These are phyloP conservation scores for Diplosphaera chodatii DNA, from an alignment of 139 green algal species.

Conservation along the genomic window DNA sequence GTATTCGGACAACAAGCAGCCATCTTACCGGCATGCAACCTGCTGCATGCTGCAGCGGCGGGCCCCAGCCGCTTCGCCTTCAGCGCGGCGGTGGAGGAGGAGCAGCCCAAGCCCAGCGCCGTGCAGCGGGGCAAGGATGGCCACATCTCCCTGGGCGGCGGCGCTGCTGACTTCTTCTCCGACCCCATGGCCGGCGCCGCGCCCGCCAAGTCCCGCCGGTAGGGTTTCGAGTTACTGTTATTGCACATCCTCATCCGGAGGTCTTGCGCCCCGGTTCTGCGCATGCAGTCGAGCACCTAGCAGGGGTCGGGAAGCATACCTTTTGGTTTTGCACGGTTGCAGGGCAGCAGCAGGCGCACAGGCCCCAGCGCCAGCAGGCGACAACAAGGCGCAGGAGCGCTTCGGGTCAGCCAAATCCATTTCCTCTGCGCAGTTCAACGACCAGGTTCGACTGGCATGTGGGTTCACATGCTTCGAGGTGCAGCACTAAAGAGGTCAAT, in stretches of 20 bases:
- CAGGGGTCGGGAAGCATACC: too few relatives aligned
- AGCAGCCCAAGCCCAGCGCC: constrained; percentile 16
- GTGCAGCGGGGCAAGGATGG: constrained; percentile 74
- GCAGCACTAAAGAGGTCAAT: too few relatives aligned
- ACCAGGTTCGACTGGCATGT: constrained; percentile 15
- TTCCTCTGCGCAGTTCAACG: constrained; percentile 54
- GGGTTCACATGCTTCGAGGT: too few relatives aligned
- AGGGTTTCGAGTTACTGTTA: too few relatives aligned
- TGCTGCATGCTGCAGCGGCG: constrained; percentile 13
- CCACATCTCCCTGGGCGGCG: constrained; percentile 55
- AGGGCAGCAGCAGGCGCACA: neutral
- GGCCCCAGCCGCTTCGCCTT: constrained; percentile 57
- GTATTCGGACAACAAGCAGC: too few relatives aligned
- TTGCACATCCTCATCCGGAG: too few relatives aligned
- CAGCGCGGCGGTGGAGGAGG: constrained; percentile 36
- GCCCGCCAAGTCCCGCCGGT: neutral
- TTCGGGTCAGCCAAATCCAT: constrained; percentile 90
- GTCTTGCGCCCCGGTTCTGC: too few relatives aligned
- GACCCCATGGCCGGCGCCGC: constrained; percentile 25
- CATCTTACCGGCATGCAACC: too few relatives aligned
- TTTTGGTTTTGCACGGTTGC: neutral
- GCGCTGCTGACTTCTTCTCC: constrained; percentile 54
- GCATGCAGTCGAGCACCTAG: too few relatives aligned
- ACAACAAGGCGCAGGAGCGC: constrained; percentile 48
- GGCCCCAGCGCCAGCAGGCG: too few relatives aligned